Base-by-base conservation (phyloP, 2,329 filamentous ascomycete species). In the Fonsecaea monophora region DNA sequence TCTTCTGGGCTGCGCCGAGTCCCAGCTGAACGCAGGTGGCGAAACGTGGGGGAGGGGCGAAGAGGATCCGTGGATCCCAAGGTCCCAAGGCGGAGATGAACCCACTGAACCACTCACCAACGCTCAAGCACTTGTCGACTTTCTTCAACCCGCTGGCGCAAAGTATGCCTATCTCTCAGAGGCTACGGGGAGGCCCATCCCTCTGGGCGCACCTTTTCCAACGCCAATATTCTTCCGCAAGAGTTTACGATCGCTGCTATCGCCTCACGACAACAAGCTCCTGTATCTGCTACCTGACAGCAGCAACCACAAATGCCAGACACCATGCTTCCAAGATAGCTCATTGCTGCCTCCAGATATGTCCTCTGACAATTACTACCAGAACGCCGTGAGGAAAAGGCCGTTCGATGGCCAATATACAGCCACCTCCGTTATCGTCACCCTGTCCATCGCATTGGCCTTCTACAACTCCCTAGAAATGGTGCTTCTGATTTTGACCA, bases 381-480 rank as follows among this genome's bases (percentile, higher is more conserved):
- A 54, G 45, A 37, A 34, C 25, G 48, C 59, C 25, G 21, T 62
- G 12, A 45, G 45, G 42, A 59, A 59, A 35, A 48, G 45, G 38
- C 45, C 56, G 8, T 63, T 63, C 61, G 35, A 56, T 30, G 61
- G 61, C 53, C 30, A 35, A 57, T 63, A 56, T n/a, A 57, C 53
- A 40, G 40, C 40, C 40, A 42, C 40, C 40, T 59, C 59, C 18
- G 59, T 61, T 21, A 61, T 54, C 42, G 59, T 61, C 32, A 61
- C 59, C 30, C 21, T 61, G 7, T 61, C 59, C 15, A 50, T 61
- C 13, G 59, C 21, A 15, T 75, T 85, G 48, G 79, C 81, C 42
- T 80, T 81, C 76, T 84, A 84, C 71, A 84, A 83, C 68, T 79
- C 81, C 53, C 74, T 83, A 50, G 83, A 84, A 64, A 79, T 85